These are phyloP conservation scores for Macadamia tetraphylla DNA, from an alignment of 164 flowering plant genomes.

Conservation along the genomic window DNA sequence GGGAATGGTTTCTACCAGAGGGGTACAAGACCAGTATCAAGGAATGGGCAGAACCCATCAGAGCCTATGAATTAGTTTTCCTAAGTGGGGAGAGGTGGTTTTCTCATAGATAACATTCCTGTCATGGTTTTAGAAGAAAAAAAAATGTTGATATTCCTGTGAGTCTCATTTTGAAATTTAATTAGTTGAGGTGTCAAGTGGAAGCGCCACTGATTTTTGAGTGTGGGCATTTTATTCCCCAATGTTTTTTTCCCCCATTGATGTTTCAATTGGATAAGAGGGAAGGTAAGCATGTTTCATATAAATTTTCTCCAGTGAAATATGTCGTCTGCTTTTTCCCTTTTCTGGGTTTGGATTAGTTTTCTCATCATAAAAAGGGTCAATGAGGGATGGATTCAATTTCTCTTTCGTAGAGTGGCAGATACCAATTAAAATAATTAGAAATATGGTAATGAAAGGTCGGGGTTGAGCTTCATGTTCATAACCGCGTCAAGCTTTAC, in stretches of 20 bases:
- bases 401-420: no score
- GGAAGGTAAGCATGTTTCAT: neutral
- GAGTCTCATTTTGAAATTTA: no score
- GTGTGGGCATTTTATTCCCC: neutral
- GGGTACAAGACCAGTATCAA: constrained; percentile 39
- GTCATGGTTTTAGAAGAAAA: neutral
- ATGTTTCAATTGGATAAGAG: neutral
- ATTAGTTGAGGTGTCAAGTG: neutral
- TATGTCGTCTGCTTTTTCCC: no score
- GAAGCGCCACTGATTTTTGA: neutral
- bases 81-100: neutral
- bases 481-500: no score
- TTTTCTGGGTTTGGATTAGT: no score
- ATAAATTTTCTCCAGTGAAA: no score
- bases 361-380: no score
- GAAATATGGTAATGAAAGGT: no score
- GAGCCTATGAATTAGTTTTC: constrained; percentile 13
- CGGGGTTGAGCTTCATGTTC: no score
- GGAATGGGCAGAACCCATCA: constrained; percentile 31
- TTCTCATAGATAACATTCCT: neutral
- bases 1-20: constrained; percentile 65
- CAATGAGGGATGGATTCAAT: no score
- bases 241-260: neutral
- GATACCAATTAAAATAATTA: no score
- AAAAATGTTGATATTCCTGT: no score